Conservation (phyloP, 306 rosid species). For the Prunus persica region DNA sequence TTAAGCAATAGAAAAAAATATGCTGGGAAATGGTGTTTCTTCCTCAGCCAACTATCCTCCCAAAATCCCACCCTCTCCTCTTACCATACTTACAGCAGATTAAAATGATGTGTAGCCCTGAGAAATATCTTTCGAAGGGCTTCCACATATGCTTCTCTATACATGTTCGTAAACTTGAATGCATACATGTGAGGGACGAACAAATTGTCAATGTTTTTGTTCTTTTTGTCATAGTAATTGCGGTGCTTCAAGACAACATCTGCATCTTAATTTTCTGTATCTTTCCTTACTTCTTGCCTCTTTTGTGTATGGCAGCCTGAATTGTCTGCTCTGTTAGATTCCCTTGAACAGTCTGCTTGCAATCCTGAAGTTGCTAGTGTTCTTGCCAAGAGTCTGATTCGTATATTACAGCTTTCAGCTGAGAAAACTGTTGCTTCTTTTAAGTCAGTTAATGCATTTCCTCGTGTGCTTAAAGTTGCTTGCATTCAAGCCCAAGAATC, state of each 20-base stretch:
- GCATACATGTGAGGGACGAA: not conserved
- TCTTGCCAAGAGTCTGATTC: constrained; percentile 68
- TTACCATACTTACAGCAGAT: no score
- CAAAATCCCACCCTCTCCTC: no score
- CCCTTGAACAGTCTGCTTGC: constrained; percentile 79
- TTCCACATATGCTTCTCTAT: not conserved
- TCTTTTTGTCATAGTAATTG: not conserved
- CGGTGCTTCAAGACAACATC: constrained; percentile 12
- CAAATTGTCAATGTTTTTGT: not conserved
- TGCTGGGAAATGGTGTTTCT: no score
- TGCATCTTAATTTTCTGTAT: constrained; percentile 11
- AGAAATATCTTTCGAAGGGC: not conserved
- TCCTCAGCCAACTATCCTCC: no score
- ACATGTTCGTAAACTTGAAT: not conserved
- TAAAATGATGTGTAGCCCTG: no score
- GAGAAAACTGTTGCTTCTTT: constrained; percentile 80
- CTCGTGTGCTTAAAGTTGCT: constrained; percentile 83
- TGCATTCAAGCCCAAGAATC: constrained; percentile 84
- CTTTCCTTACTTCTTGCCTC: constrained; percentile 23
- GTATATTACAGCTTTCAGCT: constrained; percentile 65
- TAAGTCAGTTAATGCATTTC: constrained; percentile 66
- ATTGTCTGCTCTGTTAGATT: constrained; percentile 78
- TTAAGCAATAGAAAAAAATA: no score
- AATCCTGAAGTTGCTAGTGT: constrained; percentile 63
- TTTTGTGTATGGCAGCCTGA: constrained; percentile 56